Conservation (phyloP, 345 rosid genomes). For the Eucalyptus marginata region DNA sequence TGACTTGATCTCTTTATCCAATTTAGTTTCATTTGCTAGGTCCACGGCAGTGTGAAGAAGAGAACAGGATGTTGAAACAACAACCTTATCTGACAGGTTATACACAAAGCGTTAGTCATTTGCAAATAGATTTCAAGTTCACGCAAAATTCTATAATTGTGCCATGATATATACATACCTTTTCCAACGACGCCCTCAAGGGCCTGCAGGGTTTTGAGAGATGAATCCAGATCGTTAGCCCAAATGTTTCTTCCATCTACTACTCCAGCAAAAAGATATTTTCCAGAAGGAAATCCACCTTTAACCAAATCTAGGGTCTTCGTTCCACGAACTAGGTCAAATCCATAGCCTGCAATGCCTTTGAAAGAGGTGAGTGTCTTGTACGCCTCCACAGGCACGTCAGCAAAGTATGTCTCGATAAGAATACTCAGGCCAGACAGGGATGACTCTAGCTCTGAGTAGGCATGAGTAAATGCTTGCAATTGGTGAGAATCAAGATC, state of each 20-base stretch:
- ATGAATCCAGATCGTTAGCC: constrained; percentile 87
- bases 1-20: constrained; percentile 79
- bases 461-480: constrained; percentile 66
- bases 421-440: constrained; percentile 77
- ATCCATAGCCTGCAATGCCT: constrained; percentile 69
- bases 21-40: constrained; percentile 77
- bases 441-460: constrained; percentile 67
- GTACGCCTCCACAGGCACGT: constrained; percentile 69
- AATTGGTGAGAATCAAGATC: constrained; percentile 78
- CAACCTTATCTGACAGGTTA: constrained; percentile 55
- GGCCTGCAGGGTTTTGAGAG: constrained; percentile 40
- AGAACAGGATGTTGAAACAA: constrained; percentile 93
- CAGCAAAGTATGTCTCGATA: constrained; percentile 91
- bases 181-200: constrained; percentile 76
- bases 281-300: constrained; percentile 66
- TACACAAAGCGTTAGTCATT: not conserved
- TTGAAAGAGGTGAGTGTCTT: constrained; percentile 73
- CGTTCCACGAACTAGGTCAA: constrained; percentile 85
- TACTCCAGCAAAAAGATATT: constrained; percentile 88
- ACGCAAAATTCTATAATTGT: not conserved
- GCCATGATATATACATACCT: constrained; percentile 20
- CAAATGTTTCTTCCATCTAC: constrained; percentile 97
- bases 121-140: not conserved
- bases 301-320: constrained; percentile 75
- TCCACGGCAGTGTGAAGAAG: constrained; percentile 97